Conservation (phyloP, 2,329 filamentous ascomycete species). For the Botrytis porri region DNA sequence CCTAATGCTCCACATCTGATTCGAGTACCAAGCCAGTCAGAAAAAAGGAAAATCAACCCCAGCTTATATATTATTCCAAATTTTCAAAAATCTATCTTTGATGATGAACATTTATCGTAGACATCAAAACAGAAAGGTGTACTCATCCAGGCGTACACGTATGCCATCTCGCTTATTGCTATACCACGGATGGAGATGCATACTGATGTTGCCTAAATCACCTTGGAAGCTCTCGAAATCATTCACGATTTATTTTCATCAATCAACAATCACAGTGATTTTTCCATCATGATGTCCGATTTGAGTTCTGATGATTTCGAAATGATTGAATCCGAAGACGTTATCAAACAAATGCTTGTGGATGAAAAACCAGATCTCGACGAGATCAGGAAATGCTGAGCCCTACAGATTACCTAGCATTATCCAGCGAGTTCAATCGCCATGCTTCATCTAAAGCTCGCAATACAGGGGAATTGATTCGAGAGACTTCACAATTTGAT, state of each 20-base stretch:
- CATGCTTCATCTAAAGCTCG: slow-evolving; percentile 25
- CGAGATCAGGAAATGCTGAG: slow-evolving; percentile 19
- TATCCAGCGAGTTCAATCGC: slow-evolving; percentile 26
- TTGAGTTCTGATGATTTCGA: neutral
- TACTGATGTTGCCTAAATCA: neutral
- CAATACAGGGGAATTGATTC: slow-evolving; percentile 29
- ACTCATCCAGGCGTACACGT: neutral
- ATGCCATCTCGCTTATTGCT: neutral
- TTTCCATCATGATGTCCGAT: neutral
- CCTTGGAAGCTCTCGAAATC: too few relatives aligned
- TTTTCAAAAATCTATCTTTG: neutral
- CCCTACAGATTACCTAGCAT: slow-evolving; percentile 27
- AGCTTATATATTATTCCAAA: neutral
- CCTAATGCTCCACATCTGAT: neutral
- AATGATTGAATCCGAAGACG: neutral
- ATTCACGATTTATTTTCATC: neutral
- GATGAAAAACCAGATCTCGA: neutral
- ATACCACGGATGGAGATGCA: neutral
- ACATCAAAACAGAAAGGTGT: neutral
- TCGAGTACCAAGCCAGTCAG: neutral
- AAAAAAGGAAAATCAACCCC: neutral
- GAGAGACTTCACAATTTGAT: slow-evolving; percentile 24
- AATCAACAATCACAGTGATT: too few relatives aligned
- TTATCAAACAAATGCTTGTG: neutral
- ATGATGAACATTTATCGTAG: neutral